Base-by-base conservation (phyloP, 2,329 filamentous ascomycete species). In the Alternaria longipes region DNA sequence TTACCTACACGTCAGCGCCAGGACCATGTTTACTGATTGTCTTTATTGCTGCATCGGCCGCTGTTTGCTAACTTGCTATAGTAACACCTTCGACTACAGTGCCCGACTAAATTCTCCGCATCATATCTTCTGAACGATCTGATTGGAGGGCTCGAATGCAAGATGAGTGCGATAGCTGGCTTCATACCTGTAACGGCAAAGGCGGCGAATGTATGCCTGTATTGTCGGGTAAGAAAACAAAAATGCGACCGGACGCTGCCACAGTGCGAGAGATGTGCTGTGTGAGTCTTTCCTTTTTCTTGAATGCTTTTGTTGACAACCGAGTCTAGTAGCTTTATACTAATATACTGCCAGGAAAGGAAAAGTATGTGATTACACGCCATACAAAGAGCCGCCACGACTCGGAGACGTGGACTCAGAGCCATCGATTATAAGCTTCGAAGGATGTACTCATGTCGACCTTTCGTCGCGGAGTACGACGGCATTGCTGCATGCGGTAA, bases 221-320 rank as follows among this genome's bases (percentile, higher is more conserved):
- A 65, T 41, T 67, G 65, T 32, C 60, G 63, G 34, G 40, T 47
- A 4, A 60, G 65, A 34, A 67, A 67, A 44, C 60, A 67, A 22
- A 44, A 59, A 30, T 67, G 63, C 45, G 59, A 68, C 42, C 51
- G 63, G 4, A 52, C 49, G 14, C 41, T 66, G 14, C 56, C 63
- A 11, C 50, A 30, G 28, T 30, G 28, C 28, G 9, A 30, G 11
- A 30, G 28, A 30, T 30, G 28, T 30, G 28, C 28, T 30, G 28
- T 30, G 28, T 30, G 28, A 30, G 28, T 30, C 5, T 3, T 30
- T 30, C 12, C 24, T 26, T 26, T 26, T 26, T 26, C 24, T 7
- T 2, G 24, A 2, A 8, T 26, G 6, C 24, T 26, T 26, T 26
- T 26, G 24, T 30, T 11, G 4, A 30, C 28, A 11, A 30, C 11